These are phyloP conservation scores for Albizia julibrissin DNA, from an alignment of 306 rosid species.

Conservation along the genomic window DNA sequence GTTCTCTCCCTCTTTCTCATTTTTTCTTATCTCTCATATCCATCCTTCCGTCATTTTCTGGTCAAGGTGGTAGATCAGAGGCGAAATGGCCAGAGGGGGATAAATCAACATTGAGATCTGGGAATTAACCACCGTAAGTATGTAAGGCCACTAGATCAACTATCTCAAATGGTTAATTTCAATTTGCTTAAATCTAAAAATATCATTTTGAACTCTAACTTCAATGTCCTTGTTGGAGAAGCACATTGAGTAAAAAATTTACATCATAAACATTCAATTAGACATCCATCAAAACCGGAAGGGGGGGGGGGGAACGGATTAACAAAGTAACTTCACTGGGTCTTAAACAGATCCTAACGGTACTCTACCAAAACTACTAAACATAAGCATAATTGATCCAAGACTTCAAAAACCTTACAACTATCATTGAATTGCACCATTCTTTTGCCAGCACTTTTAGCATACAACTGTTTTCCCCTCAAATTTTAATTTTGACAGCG, in stretches of 20 bases:
- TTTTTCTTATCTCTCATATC: not conserved
- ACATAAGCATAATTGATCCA: not conserved
- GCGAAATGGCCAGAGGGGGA: not conserved
- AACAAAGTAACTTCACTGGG: not conserved
- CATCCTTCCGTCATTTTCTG: not conserved
- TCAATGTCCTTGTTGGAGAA: not conserved
- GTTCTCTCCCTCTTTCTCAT: not conserved
- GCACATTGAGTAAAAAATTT: not conserved
- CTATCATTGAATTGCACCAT: not conserved
- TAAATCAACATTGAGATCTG: not conserved
- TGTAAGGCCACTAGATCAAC: not conserved
- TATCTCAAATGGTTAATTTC: not conserved
- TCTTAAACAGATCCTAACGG: not conserved
- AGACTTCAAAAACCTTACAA: not conserved
- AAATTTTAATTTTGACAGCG: not conserved
- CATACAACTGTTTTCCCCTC: not conserved
- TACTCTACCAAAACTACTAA: not conserved
- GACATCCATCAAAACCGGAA: not conserved
- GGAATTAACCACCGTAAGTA: not conserved
- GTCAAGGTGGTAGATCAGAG: not conserved
- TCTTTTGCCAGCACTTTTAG: not conserved
- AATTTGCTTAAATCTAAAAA: not conserved
- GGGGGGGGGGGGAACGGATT: not conserved
- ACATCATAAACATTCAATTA: not conserved
- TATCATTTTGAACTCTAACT: not conserved